Base-by-base conservation (phyloP, 1,139 yeast genomes). In the Debaryomyces fabryi region DNA sequence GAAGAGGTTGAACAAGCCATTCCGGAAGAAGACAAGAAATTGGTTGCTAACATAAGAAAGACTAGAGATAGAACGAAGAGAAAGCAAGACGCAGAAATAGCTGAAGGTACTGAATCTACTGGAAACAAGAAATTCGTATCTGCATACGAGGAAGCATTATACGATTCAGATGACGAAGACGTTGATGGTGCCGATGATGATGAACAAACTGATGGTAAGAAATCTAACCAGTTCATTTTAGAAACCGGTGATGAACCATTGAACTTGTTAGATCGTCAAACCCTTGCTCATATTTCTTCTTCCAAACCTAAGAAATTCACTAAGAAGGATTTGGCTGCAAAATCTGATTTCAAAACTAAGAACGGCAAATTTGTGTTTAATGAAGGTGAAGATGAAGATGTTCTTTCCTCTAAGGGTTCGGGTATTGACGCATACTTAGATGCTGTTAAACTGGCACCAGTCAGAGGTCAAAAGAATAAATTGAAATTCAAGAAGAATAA, bases 341-440 rank as follows among this genome's bases (percentile, higher is more conserved):
- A 76, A 51, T 71, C 78, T 47, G 76, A 79, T 52, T 78, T 85
- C 55, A 78, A 78, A 57, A 79, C 82, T 51, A 76, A 59, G 71
- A 79, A 65, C 51, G 88, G 86, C 39, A 81, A 81, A 56, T 62
- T 82, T 49, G 81, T 82, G 33, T 72, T 81, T 51, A 77, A 74
- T 51, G 76, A 72, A 15, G 64, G 62, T n/a, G 69, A 64, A 15
- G 78, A 74, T 5, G 82, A 78, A 42, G 87, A 83, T 64, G 82
- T 83, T 46, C 68, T 83, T 58, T 67, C 70, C n/a, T 61, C 65
- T 34, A 65, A 65, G 49, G 76, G 74, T 10, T 68, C 78, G 6
- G 95, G 96, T 23, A 81, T 92, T 54, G 89, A 89, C 64, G 97
- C 97, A 1, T 93, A 93, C 64, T 81, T 91, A 58, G 97, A 90